A percentile compares a stretch with the other conserved stretches of the same genome.
phyloP scores from a whole-genome alignment of 2,329 filamentous ascomycete genomes.

The Talaromyces sp. region DNA sequence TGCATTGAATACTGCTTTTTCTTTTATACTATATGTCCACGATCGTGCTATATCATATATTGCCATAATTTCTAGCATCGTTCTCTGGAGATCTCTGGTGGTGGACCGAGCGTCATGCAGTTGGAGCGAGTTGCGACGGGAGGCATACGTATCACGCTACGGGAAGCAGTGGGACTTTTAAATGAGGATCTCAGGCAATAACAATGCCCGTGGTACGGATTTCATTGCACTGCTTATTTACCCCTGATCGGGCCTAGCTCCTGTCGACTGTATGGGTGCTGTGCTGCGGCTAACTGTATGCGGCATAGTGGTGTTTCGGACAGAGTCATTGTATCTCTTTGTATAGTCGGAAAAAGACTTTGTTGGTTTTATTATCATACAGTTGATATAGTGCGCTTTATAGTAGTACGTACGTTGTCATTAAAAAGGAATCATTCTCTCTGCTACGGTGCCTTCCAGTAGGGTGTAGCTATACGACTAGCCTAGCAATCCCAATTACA shows the following conservation, averaged over 20 bases:
- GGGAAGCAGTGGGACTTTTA: neutral
- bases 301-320: neutral
- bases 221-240: neutral
- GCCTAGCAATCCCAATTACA: neutral
- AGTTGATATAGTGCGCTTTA: neutral
- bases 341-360: neutral
- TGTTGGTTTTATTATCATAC: neutral
- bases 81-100: neutral
- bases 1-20: neutral
- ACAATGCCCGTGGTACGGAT: neutral
- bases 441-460: neutral
- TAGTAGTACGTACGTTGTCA: neutral
- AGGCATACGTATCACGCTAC: conserved; percentile 1
- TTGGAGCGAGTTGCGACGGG: neutral
- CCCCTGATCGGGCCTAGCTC: neutral
- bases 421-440: neutral
- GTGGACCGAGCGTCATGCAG: conserved; percentile 10
- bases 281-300: neutral
- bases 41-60: neutral
- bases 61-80: neutral
- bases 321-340: neutral
- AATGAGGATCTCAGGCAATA: neutral
- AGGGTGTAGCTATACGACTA: neutral
- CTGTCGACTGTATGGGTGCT: neutral
- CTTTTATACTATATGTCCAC: neutral